phyloP scores from a whole-genome alignment of 257 asterid genomes.

The Knoxia roxburghii region DNA sequence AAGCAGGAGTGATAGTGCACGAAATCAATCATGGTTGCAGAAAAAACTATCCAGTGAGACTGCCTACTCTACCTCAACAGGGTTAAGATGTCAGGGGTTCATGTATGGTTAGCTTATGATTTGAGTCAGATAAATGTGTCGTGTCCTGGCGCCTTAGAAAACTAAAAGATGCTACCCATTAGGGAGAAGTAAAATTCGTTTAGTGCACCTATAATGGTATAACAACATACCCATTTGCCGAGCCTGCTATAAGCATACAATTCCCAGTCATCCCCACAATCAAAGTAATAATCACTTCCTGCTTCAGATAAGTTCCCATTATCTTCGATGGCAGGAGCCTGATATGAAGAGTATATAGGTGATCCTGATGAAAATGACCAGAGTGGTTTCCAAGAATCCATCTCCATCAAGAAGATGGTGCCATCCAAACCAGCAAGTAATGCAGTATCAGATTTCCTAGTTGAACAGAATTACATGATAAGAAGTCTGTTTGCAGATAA shows the following conservation, averaged over 20 bases:
- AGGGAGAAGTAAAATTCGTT: background rate
- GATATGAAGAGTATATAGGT: constrained; percentile 79
- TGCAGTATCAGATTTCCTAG: constrained; percentile 67
- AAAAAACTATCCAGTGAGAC: too few relatives aligned
- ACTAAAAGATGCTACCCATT: too few relatives aligned
- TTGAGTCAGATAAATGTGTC: too few relatives aligned
- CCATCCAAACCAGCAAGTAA: constrained; percentile 86
- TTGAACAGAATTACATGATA: background rate
- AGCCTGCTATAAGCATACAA: constrained; percentile 74
- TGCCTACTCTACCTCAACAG: too few relatives aligned
- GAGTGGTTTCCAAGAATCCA: constrained; percentile 53
- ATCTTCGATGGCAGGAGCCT: constrained; percentile 48
- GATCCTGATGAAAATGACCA: constrained; percentile 90
- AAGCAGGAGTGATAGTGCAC: background rate
- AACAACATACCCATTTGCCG: constrained; percentile 57
- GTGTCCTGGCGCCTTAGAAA: too few relatives aligned
- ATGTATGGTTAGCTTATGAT: too few relatives aligned
- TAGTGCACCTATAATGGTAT: background rate
- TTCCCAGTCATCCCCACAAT: constrained; percentile 88
- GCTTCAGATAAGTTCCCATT: constrained; percentile 47
- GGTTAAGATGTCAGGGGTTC: too few relatives aligned
- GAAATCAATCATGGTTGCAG: background rate
- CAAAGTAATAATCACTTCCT: constrained; percentile 65
- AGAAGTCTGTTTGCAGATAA: background rate
- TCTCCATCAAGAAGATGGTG: constrained; percentile 61